A percentile compares a stretch with the other conserved stretches of the same genome.
Conservation (phyloP, 2,329 filamentous ascomycete species). For the Thielaviopsis populi region DNA sequence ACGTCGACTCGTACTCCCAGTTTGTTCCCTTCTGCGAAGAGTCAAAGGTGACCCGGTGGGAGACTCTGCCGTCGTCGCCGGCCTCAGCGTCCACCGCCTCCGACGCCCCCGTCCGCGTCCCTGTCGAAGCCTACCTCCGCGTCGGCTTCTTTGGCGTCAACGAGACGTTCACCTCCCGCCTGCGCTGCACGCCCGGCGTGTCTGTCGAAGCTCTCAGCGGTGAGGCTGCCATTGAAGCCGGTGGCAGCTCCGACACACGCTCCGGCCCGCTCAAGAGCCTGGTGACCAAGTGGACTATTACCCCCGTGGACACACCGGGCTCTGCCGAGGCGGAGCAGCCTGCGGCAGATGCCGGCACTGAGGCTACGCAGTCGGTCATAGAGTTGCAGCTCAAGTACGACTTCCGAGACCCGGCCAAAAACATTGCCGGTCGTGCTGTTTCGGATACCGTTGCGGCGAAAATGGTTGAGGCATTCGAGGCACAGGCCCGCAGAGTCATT, state of each 20-base stretch:
- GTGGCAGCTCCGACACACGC: conserved; percentile 20
- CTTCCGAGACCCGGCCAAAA: conserved; percentile 82
- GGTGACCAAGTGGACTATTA: conserved; percentile 54
- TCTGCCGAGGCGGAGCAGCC: conserved; percentile 23
- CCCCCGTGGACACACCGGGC: conserved; percentile 24
- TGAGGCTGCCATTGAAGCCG: conserved; percentile 28
- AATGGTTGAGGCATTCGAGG: conserved; percentile 92
- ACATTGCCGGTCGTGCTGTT: conserved; percentile 62
- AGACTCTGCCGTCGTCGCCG: conserved; percentile 21
- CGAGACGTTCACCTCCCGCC: conserved; percentile 66
- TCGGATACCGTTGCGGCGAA: conserved; percentile 70
- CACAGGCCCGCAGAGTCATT: conserved; percentile 49
- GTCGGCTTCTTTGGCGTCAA: conserved; percentile 74
- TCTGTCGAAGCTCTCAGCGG: conserved; percentile 68
- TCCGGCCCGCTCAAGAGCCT: conserved; percentile 50
- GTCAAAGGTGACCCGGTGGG: conserved; percentile 61
- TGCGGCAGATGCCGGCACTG: conserved; percentile 21
- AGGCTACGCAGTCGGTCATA: conserved; percentile 46
- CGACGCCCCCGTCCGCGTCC: conserved; percentile 36
- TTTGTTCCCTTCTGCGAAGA: conserved; percentile 87
- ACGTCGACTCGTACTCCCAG: conserved; percentile 65
- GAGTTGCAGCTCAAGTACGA: conserved; percentile 62
- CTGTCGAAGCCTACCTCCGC: conserved; percentile 60
- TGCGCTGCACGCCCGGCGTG: conserved; percentile 59
- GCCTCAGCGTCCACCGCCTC: conserved; percentile 24